Base-by-base conservation (phyloP, 2,329 filamentous ascomycete species). In the Trichoderma koningii region DNA sequence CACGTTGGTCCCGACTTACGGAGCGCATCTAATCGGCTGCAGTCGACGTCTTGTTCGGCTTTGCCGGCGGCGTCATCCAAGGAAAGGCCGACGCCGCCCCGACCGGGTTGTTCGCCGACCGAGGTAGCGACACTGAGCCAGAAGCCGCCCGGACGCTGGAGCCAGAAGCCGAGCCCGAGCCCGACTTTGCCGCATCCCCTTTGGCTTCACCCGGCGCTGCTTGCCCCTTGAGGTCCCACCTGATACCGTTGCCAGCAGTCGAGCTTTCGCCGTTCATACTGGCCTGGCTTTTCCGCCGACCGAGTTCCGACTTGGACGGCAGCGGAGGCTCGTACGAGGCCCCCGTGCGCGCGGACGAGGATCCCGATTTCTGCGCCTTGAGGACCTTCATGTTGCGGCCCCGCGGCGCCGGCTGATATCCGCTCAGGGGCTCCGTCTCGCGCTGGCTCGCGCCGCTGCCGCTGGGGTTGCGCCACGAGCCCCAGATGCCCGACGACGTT, bases 11-110 rank as follows among this genome's bases (percentile, higher is more conserved):
- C 34, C 34, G 14, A 10, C 9, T 38, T 51, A 3, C 10, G 26
- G 14, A 17, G 34, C 47, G 6, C 10, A 10, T 12, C 42, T 51
- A 70, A 23, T 68, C 69, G 15, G 74, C 75, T 26, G 74, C 68
- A 5, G 77, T 70, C 10, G 79, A 73, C 2, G 79, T 65, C 69
- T 76, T 77, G 41, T 72, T 55, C 45, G 73, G 52, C 52, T 81
- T 77, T 57, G 73, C 74, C 19, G 76, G 69, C 47, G 82, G 78
- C 55, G 90, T 94, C 81, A 97, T 89, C 93, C 93, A 98, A 14
- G 91, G 89, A 79, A 98, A 98, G 3, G 94, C 94, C 66, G 92
- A 95, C 15, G 91, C 94, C n/a, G 91, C 91, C 9, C 94, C 94
- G 19, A 97, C 86, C 0, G 95, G 94, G 73, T 62, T 62, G 21